A percentile compares a stretch with the other conserved stretches of the same genome.
phyloP scores from a whole-genome alignment of 176 grass and related monocot genomes.

The Avena insularis region DNA sequence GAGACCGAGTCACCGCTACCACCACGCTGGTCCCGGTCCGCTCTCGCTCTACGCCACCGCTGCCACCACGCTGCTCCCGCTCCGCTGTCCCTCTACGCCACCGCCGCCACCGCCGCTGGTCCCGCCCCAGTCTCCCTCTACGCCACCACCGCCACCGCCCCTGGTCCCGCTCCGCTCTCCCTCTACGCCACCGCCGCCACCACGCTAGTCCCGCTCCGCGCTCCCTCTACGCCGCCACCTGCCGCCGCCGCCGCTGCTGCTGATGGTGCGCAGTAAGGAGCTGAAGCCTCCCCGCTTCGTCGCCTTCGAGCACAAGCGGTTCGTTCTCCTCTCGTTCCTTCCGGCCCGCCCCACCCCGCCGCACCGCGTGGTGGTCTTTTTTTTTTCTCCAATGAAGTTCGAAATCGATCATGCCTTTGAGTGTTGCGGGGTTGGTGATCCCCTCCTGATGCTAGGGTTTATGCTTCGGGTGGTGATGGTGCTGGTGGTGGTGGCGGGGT shows the following conservation, averaged over 20 bases:
- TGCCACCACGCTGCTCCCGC: no score
- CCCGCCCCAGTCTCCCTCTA: neutral
- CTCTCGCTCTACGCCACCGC: no score
- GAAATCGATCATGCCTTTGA: no score
- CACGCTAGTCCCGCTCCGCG: neutral
- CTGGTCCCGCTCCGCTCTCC: neutral
- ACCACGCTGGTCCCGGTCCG: no score
- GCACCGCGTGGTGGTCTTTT: neutral
- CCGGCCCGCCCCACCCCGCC: neutral
- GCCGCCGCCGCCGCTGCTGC: conserved; percentile 7
- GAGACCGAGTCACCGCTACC: no score
- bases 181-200: neutral
- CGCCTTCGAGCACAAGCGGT: conserved; percentile 88
- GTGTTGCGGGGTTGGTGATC: conserved; percentile 19
- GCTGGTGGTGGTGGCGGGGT: no score
- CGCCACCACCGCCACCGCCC: neutral
- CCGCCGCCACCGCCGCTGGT: no score
- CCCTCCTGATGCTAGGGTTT: neutral
- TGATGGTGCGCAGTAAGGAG: no score
- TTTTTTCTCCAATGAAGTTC: no score
- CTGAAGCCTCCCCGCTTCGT: conserved; percentile 31
- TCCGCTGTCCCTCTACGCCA: no score
- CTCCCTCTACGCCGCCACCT: neutral
- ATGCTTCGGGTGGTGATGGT: no score
- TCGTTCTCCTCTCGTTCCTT: conserved; percentile 4